phyloP scores from a whole-genome alignment of 148 eudicot genomes.

The Cornus controversa region DNA sequence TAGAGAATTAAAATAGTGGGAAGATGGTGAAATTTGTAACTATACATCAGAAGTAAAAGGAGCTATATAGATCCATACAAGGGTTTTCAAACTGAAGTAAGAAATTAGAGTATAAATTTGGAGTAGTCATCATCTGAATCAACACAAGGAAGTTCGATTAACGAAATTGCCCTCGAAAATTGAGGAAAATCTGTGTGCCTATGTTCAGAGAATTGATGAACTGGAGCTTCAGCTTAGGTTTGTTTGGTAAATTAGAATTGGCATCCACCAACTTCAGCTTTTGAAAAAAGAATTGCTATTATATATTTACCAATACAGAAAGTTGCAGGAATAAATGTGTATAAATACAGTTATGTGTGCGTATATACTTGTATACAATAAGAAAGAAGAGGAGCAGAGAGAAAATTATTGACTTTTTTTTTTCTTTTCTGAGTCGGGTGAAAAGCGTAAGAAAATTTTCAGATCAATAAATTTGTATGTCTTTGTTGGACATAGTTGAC shows the following conservation, averaged over 20 bases:
- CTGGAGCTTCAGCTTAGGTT: background rate
- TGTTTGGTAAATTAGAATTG: slow-evolving; percentile 6
- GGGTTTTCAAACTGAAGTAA: background rate
- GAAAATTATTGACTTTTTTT: no score
- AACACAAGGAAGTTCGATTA: background rate
- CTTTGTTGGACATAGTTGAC: no score
- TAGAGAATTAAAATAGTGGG: background rate
- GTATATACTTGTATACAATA: no score
- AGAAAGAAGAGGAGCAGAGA: no score
- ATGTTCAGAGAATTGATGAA: background rate
- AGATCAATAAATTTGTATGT: no score
- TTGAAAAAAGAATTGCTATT: background rate
- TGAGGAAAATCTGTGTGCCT: no score
- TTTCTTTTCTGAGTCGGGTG: no score
- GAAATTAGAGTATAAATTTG: background rate
- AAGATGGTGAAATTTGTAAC: background rate
- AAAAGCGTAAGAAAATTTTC: no score
- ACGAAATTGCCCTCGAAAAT: slow-evolving; percentile 8
- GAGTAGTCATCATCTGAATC: background rate
- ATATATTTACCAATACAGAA: background rate
- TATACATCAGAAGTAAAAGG: slow-evolving; percentile 7
- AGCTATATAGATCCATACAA: slow-evolving; percentile 3
- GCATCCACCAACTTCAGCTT: slow-evolving; percentile 6
- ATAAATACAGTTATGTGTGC: no score
- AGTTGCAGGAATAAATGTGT: background rate